Percentiles rank a stretch among this genome's conserved stretches.
phyloP scores from a whole-genome alignment of 2,329 filamentous ascomycete genomes.

The Podosphaera xanthii region DNA sequence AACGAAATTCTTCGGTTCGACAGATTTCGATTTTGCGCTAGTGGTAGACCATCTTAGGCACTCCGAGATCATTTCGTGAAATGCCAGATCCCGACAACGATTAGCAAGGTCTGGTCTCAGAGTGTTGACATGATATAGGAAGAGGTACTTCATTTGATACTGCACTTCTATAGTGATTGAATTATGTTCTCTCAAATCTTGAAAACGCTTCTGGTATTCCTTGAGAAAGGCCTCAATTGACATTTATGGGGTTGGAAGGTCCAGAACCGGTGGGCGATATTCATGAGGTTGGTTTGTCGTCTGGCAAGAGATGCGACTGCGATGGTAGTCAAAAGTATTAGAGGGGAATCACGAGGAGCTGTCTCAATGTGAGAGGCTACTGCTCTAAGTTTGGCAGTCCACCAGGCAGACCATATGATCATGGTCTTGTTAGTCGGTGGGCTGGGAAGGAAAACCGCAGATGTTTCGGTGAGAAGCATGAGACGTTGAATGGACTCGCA shows the following conservation, averaged over 20 bases:
- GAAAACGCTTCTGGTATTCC: neutral
- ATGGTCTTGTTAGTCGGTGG: neutral
- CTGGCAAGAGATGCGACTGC: neutral
- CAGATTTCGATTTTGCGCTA: neutral
- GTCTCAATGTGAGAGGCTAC: neutral
- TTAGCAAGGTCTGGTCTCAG: neutral
- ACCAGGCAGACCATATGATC: neutral
- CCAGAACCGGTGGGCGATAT: neutral
- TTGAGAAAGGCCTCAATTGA: neutral
- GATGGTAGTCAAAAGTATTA: neutral
- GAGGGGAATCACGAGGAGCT: neutral
- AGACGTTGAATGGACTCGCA: neutral
- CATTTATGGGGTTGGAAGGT: neutral
- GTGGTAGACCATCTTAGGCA: neutral
- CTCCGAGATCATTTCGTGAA: neutral
- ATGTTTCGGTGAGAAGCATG: neutral
- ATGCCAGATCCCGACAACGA: neutral
- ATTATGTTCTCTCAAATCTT: neutral
- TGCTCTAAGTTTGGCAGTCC: neutral
- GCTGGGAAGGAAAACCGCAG: neutral
- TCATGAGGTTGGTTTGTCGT: neutral
- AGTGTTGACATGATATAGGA: neutral
- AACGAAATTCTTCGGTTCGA: neutral
- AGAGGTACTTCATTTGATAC: neutral
- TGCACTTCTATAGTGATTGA: neutral